Conservation (phyloP, 148 eudicot genomes). For the Pharnaceum exiguum region DNA sequence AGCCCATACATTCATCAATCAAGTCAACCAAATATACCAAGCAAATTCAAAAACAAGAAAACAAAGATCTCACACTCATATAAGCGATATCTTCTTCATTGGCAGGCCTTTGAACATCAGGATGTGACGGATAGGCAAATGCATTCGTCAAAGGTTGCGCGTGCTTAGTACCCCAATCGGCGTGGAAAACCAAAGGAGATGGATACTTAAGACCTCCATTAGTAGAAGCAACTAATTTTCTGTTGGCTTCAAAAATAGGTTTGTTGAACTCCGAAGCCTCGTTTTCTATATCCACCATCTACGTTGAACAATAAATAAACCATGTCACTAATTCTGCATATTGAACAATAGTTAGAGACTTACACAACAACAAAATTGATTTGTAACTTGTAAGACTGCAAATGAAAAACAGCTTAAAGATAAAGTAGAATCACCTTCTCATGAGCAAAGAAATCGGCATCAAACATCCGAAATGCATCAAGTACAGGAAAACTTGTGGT, state of each 20-base stretch:
- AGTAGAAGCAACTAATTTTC: conserved; percentile 55
- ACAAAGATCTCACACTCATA: conserved; percentile 59
- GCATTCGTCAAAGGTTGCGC: conserved; percentile 21
- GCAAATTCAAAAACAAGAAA: not conserved
- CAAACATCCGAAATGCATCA: conserved; percentile 49
- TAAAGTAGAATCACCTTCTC: conserved; percentile 41
- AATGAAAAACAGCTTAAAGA: not conserved
- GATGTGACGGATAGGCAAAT: conserved; percentile 42
- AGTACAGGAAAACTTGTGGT: conserved; percentile 18
- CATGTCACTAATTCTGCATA: not conserved
- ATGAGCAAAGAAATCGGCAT: conserved; percentile 55
- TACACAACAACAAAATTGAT: not conserved
- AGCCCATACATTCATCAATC: not conserved
- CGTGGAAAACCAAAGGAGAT: conserved; percentile 55
- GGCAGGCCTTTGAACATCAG: conserved; percentile 45
- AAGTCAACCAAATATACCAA: not conserved
- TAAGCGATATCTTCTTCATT: conserved; percentile 80
- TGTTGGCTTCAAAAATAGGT: conserved; percentile 52
- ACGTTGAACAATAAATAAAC: not conserved
- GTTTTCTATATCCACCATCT: conserved; percentile 70
- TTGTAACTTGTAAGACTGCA: not conserved
- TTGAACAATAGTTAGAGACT: not conserved
- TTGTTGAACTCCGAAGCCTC: conserved; percentile 61
- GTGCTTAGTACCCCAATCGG: conserved; percentile 45
- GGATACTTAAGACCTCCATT: conserved; percentile 76